Conservation (phyloP, 2,329 filamentous ascomycete species). For the Drechslerella coelobrocha region DNA sequence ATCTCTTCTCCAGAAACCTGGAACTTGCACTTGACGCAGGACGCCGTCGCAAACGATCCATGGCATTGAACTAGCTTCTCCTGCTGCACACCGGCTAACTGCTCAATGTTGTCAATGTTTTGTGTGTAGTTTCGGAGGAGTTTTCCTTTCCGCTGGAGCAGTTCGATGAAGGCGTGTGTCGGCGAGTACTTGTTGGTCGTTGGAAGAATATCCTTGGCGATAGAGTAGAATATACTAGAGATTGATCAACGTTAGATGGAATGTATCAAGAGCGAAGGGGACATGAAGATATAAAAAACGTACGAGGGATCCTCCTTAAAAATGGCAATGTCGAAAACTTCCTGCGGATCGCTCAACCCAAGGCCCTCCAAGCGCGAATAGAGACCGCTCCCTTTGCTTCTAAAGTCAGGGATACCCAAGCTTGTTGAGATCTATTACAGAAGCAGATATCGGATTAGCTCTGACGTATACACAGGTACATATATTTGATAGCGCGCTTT, state of each 20-base stretch:
- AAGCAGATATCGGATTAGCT: constrained; percentile 9
- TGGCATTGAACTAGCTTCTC: constrained; percentile 94
- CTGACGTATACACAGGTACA: constrained; percentile 23
- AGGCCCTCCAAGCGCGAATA: constrained; percentile 84
- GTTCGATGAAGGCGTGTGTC: constrained; percentile 89
- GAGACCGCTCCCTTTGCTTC: constrained; percentile 88
- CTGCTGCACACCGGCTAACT: constrained; percentile 78
- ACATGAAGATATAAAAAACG: too few relatives aligned
- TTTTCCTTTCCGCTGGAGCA: constrained; percentile 86
- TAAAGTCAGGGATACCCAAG: constrained; percentile 94
- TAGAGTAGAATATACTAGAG: constrained; percentile 75
- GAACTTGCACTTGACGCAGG: constrained; percentile 80
- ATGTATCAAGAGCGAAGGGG: neutral
- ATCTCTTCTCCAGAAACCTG: constrained; percentile 77
- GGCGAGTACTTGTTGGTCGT: constrained; percentile 81
- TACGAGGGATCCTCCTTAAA: constrained; percentile 80
- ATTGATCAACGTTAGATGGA: constrained; percentile 1
- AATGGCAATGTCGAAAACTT: constrained; percentile 89
- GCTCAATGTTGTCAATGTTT: constrained; percentile 96
- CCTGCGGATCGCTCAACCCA: constrained; percentile 82
- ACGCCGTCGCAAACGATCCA: constrained; percentile 91
- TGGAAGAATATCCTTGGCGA: constrained; percentile 89
- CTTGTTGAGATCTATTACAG: constrained; percentile 78
- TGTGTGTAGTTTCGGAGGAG: constrained; percentile 97
- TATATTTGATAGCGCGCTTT: neutral